Base-by-base conservation (phyloP, 2,329 filamentous ascomycete genomes). In the Fusarium mundagurra region DNA sequence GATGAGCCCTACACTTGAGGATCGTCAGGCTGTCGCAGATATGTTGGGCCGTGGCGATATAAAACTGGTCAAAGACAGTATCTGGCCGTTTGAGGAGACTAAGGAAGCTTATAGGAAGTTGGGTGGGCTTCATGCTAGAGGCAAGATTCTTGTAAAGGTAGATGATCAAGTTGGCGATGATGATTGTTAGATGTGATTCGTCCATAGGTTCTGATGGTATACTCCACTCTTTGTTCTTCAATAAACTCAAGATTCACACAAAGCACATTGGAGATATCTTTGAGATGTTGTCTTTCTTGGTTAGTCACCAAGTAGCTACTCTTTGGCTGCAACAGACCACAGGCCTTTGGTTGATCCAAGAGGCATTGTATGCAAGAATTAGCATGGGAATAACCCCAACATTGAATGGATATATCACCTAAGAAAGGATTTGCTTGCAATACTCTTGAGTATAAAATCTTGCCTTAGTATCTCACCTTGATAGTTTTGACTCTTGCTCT, bases 61-160 rank as follows among this genome's bases (percentile, higher is more conserved):
- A 27, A 36, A 18, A 3, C 29, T 61, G 31, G 61, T 64, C 12
- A 38, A 22, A 14, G 55, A 64, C 6, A 64, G 61, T 47, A 47
- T 64, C 0, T 61, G 61, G 61, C 17, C 13, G 24, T 64, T 64
- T 50, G 10, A 17, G 12, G 54, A 64, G 22, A 24, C 61, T 0
- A 61, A 61, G 54, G 34, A 61, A 27, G 61, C 43, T 14, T 61
- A 61, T 20, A 61, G 20, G 10, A 61, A 64, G 13, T 54, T 64
- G 3, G 34, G 41, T 18, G 54, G 43, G 2, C 61, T 82, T 36
- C 80, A 82, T 65, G 80, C 83, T 1, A 77, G 78, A 18, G 83
- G 84, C 2, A 85, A 85, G 75, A 76, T 85, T 6, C 69, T 85
- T 44, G 80, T 84, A 36, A 79, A 79, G 70, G 80, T 83, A 20